Conservation (phyloP, 2,329 filamentous ascomycete species). For the Trichoderma sp. region DNA sequence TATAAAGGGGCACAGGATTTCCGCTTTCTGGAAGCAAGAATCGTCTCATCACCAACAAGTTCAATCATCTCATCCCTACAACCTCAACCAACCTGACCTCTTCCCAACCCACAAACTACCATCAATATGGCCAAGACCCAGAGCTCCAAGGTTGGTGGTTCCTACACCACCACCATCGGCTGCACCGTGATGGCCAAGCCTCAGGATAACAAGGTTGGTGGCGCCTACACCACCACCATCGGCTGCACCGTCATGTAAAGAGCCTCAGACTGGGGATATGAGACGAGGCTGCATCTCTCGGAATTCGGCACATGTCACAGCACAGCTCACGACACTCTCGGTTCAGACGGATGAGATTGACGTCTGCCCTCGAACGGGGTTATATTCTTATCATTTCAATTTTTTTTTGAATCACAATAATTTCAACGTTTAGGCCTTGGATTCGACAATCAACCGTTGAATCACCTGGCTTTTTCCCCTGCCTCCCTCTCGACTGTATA, state of each 20-base stretch:
- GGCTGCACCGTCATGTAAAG: constrained; percentile 33
- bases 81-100: not conserved
- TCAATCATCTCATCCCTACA: not conserved
- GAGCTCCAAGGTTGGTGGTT: not conserved
- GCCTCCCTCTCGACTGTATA: not conserved
- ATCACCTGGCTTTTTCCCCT: not conserved
- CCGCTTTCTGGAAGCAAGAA: not conserved
- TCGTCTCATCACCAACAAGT: not conserved
- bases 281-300: not conserved
- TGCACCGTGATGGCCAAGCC: constrained; percentile 4
- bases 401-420: not conserved
- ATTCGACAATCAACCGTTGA: not conserved
- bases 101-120: not conserved
- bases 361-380: not conserved
- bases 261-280: not conserved
- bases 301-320: not conserved
- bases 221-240: not conserved
- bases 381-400: no score
- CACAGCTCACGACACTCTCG: not conserved
- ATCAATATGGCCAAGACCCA: not conserved
- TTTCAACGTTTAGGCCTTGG: not conserved
- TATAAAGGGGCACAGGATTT: not conserved
- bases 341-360: not conserved
- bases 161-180: not conserved
- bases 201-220: not conserved